Conservation (phyloP, 169 alveolate species). For the Cryptosporidium meleagridis region DNA sequence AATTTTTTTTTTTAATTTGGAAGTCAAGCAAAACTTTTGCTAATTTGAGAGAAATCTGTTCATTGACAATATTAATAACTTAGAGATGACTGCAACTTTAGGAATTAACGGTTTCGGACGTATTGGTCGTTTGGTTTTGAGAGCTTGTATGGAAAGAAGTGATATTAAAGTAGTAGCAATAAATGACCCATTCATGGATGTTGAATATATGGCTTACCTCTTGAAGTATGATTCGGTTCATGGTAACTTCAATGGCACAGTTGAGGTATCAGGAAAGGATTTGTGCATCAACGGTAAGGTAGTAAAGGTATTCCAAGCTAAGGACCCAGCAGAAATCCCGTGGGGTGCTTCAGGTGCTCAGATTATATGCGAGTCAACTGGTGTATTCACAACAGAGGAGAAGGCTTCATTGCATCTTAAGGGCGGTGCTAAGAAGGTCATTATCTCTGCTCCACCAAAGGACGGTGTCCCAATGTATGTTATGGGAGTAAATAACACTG, state of each 20-base stretch:
- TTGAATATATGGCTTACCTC: conserved; percentile 94
- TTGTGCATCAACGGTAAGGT: conserved; percentile 87
- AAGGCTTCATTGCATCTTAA: conserved; percentile 93
- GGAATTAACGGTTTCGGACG: conserved; percentile 99
- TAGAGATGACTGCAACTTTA: conserved; percentile 88
- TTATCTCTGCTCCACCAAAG: conserved; percentile 99
- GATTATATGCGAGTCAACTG: conserved; percentile 98
- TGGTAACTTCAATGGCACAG: conserved; percentile 89
- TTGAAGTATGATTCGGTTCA: conserved; percentile 97
- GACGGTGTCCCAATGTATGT: conserved; percentile 98
- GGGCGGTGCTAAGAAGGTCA: conserved; percentile 99
- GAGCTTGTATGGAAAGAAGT: conserved; percentile 91
- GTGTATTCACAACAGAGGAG: conserved; percentile 95
- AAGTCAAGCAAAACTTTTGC: background rate
- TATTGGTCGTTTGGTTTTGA: conserved; percentile 98
- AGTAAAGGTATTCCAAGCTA: conserved; percentile 88
- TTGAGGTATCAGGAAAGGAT: conserved; percentile 83
- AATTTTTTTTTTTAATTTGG: background rate
- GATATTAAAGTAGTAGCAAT: conserved; percentile 93
- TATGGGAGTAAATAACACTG: conserved; percentile 96
- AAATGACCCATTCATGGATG: conserved; percentile 98
- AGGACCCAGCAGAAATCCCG: conserved; percentile 94
- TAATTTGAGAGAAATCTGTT: background rate
- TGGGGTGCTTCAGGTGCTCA: conserved; percentile 98
- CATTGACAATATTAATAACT: background rate